Evolutionary conservation across 257 asterid genomes (phyloP).

Genomic region (Solanum raphanifolium): DNA sequence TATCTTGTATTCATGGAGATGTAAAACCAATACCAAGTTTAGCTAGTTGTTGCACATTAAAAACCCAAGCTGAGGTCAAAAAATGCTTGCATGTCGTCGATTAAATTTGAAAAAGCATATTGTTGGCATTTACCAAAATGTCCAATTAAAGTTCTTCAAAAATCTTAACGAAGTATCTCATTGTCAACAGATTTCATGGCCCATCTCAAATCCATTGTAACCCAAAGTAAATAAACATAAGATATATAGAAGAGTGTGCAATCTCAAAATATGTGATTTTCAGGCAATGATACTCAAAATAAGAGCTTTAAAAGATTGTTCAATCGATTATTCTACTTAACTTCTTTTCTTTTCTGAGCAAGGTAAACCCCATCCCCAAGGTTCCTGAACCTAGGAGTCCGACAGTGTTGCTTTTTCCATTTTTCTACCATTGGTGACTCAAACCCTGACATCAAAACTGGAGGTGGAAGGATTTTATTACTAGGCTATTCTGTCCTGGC

Average conservation of each 20-base stretch:
- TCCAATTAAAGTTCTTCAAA: neutral
- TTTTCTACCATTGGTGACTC: neutral
- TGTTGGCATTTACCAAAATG: neutral
- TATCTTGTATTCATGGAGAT: neutral
- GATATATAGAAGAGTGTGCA: neutral
- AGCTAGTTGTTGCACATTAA: neutral
- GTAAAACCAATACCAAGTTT: neutral
- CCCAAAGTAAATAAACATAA: neutral
- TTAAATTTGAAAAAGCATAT: neutral
- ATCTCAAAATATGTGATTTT: neutral
- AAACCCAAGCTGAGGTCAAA: neutral
- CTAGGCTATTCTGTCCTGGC: neutral
- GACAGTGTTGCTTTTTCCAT: neutral
- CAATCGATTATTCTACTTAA: neutral
- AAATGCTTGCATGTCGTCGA: neutral
- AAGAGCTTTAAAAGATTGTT: neutral
- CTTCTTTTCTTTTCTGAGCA: neutral
- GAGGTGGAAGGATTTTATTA: neutral
- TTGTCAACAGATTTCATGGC: neutral
- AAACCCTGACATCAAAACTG: neutral
- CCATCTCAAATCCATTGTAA: neutral
- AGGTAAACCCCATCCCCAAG: neutral
- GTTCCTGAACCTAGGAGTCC: neutral
- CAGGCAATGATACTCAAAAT: neutral
- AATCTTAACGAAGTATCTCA: neutral